These are phyloP conservation scores for Venturiaceae sp. DNA, from an alignment of 2,329 filamentous ascomycete genomes.

Conservation along the genomic window DNA sequence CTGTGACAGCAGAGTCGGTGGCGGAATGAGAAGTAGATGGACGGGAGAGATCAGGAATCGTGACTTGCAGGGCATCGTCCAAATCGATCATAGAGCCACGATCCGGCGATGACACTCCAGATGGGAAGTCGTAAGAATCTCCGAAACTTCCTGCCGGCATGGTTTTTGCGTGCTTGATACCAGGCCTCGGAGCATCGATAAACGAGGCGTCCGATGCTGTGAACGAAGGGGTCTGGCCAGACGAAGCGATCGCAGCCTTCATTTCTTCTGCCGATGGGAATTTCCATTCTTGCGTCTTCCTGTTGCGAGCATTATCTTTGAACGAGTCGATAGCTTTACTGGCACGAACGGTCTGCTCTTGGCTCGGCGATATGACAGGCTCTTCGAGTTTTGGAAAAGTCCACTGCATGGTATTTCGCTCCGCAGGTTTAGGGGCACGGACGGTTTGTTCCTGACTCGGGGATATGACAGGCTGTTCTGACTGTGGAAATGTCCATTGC, in stretches of 20 bases:
- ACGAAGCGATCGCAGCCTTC: constrained; percentile 18
- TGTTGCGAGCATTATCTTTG: constrained; percentile 1
- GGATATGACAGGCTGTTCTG: constrained; percentile 27
- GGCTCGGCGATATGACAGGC: constrained; percentile 24
- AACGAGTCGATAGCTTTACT: constrained; percentile 18
- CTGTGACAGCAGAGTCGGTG: constrained; percentile 22
- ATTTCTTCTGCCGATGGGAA: constrained; percentile 8
- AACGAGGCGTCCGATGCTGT: background rate
- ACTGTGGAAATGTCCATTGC: constrained; percentile 37
- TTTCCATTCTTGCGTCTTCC: constrained; percentile 7
- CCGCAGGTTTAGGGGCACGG: constrained; percentile 21
- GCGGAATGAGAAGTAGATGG: constrained; percentile 31
- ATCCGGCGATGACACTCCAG: constrained; percentile 22
- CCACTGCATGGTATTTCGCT: constrained; percentile 27
- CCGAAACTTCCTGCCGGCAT: constrained; percentile 23
- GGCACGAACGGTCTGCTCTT: constrained; percentile 17
- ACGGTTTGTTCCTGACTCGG: constrained; percentile 18
- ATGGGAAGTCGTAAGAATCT: constrained; percentile 18
- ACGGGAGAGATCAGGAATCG: constrained; percentile 28
- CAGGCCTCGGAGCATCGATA: constrained; percentile 22
- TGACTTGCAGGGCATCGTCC: constrained; percentile 21
- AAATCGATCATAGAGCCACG: constrained; percentile 37
- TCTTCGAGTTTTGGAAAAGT: constrained; percentile 34
- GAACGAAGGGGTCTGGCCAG: constrained; percentile 17
- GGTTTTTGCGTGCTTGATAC: constrained; percentile 30